Conservation (phyloP, 768 basidiomycete genomes). For the Rubroboletus satanas region DNA sequence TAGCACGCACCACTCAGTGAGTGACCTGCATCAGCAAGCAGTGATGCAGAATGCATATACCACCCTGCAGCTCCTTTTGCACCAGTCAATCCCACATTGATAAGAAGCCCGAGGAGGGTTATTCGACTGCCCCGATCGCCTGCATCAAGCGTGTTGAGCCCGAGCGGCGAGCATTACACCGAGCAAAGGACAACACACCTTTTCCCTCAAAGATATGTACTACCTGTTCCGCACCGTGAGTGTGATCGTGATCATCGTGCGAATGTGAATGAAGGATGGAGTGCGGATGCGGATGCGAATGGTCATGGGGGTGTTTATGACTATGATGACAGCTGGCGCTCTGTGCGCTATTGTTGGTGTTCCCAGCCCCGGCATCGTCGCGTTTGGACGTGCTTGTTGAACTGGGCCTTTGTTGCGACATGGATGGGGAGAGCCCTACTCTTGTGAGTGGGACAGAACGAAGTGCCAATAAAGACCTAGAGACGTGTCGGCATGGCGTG, state of each 20-base stretch:
- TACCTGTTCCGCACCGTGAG: slow-evolving; percentile 62
- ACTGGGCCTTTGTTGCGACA: slow-evolving; percentile 20
- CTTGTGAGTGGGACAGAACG: neutral
- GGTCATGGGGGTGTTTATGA: slow-evolving; percentile 30
- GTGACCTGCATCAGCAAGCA: slow-evolving; percentile 94
- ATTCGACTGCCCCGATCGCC: slow-evolving; percentile 81
- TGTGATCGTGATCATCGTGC: slow-evolving; percentile 55
- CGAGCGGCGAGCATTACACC: neutral
- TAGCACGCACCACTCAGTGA: slow-evolving; percentile 71
- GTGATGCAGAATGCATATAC: slow-evolving; percentile 84
- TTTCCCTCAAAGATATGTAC: slow-evolving; percentile 63
- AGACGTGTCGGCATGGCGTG: slow-evolving; percentile 9
- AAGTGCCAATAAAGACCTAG: slow-evolving; percentile 10
- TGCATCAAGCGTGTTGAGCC: slow-evolving; percentile 24
- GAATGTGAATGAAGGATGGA: slow-evolving; percentile 67
- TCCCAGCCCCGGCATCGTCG: slow-evolving; percentile 31
- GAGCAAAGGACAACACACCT: slow-evolving; percentile 40
- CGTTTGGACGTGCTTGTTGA: slow-evolving; percentile 19
- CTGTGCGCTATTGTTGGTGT: slow-evolving; percentile 9
- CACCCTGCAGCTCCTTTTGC: slow-evolving; percentile 87
- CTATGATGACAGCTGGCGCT: slow-evolving; percentile 35
- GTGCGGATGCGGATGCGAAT: slow-evolving; percentile 60
- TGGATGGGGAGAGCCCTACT: slow-evolving; percentile 4
- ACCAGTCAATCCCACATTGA: slow-evolving; percentile 78
- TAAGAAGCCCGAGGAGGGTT: slow-evolving; percentile 77